These are phyloP conservation scores for Musa acuminata DNA, from an alignment of 176 grass and related monocot species.

Conservation along the genomic window DNA sequence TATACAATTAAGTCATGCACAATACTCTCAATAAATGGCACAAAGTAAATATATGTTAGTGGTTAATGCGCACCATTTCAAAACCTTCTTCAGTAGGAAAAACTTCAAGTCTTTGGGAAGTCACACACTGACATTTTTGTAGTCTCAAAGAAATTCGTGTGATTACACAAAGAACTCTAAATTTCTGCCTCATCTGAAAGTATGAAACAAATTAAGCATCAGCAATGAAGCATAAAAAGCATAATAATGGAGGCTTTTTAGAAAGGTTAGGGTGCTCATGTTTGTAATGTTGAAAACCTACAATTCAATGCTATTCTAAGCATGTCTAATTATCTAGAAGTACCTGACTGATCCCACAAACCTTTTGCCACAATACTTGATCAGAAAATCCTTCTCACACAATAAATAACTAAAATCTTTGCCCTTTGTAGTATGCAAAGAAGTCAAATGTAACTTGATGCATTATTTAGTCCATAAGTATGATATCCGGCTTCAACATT, in stretches of 20 bases:
- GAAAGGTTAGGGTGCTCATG: no score
- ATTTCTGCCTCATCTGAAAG: constrained; percentile 11
- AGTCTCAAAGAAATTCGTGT: constrained; percentile 1
- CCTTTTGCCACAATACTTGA: no score
- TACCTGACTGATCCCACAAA: no score
- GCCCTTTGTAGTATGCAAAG: no score
- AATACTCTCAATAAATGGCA: background rate
- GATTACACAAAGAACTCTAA: constrained; percentile 10
- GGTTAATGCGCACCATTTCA: constrained; percentile 5
- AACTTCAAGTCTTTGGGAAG: background rate
- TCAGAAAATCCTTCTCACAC: no score
- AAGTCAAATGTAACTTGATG: no score
- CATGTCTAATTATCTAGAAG: background rate
- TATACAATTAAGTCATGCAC: background rate
- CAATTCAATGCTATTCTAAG: background rate
- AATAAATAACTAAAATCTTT: no score
- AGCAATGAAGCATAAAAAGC: background rate
- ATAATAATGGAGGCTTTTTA: no score
- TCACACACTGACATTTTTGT: constrained; percentile 10
- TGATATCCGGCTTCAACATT: background rate
- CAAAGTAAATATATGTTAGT: background rate
- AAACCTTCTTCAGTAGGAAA: constrained; percentile 4
- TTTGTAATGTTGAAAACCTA: background rate
- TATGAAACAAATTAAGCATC: background rate
- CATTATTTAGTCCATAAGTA: no score